Base-by-base conservation (phyloP, 2,329 filamentous ascomycete genomes). In the Exophiala xenobiotica region DNA sequence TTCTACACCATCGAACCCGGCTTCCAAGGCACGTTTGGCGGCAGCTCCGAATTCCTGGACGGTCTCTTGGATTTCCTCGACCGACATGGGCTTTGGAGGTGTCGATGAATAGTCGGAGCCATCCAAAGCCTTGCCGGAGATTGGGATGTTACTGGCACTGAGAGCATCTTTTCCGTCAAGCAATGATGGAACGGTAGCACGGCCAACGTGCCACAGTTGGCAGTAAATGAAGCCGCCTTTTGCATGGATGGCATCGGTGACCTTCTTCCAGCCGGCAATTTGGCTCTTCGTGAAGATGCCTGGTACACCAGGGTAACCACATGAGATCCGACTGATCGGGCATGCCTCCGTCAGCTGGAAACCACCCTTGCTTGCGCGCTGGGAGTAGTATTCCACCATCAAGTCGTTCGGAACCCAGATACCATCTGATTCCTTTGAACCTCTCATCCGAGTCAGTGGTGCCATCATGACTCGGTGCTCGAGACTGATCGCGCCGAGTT, bases 1-100 rank as follows among this genome's bases (percentile, higher is more conserved):
- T 55, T 79, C 76, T 1, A 78, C 70, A 1, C 76, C 76, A 54
- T 79, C 76, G 31, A 79, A 82, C 0, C 80, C 80, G 46, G 73
- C 74, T 39, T 77, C 74, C 20, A 84, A 71, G 0, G 81, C 81
- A n/a, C 67, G 62, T 60, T 70, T 71, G 0, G 77, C 75, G 2
- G 72, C 72, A 4, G 64, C 64, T 0, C 63, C 69, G 42, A 68
- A 74, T 26, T 73, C 68, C 14, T 69, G 60, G 2, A 69, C 65
- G 1, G 65, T 61, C 3, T 63, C 60, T 39, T 71, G 57, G 46
- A 75, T 74, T 31, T 74, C 70, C 12, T 68, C 64, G 3, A 68
- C 60, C 0, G 65, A 68, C 64, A 76, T 66, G 1, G 62, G 35
- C 6, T 58, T 53, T 1, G 67, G 68, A 33, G 66, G 67, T 4